Evolutionary conservation across 805 yeast genomes (phyloP).

Genomic region (Candida arabinofermentans): DNA sequence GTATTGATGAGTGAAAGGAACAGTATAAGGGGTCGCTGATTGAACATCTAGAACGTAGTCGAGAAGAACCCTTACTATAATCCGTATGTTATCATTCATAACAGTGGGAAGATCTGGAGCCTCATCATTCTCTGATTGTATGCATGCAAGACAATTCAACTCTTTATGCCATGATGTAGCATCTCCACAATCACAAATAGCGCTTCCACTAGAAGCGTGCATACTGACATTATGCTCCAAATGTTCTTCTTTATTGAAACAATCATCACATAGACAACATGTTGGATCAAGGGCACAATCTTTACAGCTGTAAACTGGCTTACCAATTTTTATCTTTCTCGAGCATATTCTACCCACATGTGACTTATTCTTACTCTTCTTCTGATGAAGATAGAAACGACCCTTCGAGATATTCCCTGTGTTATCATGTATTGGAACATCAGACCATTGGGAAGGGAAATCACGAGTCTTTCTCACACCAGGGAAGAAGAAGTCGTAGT

Average conservation of each 20-base stretch:
- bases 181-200: slow-evolving; percentile 76
- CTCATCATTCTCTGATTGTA: slow-evolving; percentile 5
- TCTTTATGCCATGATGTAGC: slow-evolving; percentile 53
- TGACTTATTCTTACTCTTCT: slow-evolving; percentile 20
- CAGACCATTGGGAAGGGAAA: slow-evolving; percentile 25
- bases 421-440: slow-evolving; percentile 13
- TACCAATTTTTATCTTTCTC: slow-evolving; percentile 53
- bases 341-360: slow-evolving; percentile 71
- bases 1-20: slow-evolving; percentile 13
- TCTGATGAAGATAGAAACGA: slow-evolving; percentile 19
- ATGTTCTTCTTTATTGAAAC: slow-evolving; percentile 71
- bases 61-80: slow-evolving; percentile 29
- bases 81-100: slow-evolving; percentile 19
- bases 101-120: slow-evolving; percentile 16
- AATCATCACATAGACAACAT: slow-evolving; percentile 70
- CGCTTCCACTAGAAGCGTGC: slow-evolving; percentile 47
- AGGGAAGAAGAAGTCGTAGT: slow-evolving; percentile 17
- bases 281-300: slow-evolving; percentile 78
- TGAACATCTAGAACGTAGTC: slow-evolving; percentile 41
- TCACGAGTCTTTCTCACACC: slow-evolving; percentile 7
- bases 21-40: slow-evolving; percentile 28
- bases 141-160: slow-evolving; percentile 44
- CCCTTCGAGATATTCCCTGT: slow-evolving; percentile 12
- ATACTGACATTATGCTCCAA: slow-evolving; percentile 57
- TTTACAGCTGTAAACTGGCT: slow-evolving; percentile 66